These are phyloP conservation scores for Hygrophorus pudorinus DNA, from an alignment of 768 basidiomycete genomes.

Conservation along the genomic window DNA sequence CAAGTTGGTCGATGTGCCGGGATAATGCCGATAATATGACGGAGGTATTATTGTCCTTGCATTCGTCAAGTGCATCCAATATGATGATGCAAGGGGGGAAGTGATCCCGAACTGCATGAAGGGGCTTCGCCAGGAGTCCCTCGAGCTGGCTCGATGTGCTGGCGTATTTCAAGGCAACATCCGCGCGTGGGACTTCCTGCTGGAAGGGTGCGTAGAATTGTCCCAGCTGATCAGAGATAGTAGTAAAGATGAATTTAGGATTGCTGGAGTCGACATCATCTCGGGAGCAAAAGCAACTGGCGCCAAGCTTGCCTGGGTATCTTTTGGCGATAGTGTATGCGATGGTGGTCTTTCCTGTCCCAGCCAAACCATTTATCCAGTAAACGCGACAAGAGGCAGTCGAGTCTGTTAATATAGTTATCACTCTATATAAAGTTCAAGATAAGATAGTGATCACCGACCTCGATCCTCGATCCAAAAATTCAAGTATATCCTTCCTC, in stretches of 20 bases:
- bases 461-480: no score
- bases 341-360: constrained; percentile 17
- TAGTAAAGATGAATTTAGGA: constrained; percentile 17
- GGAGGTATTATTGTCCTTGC: constrained; percentile 8
- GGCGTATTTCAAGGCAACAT: constrained; percentile 10
- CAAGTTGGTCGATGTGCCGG: constrained; percentile 1
- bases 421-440: no score
- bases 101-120: background rate
- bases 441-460: no score
- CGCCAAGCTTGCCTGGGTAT: constrained; percentile 14
- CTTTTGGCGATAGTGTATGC: constrained; percentile 16
- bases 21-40: background rate
- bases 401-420: no score
- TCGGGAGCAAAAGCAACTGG: constrained; percentile 26
- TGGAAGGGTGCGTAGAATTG: background rate
- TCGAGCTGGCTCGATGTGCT: no score
- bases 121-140: constrained; percentile 12
- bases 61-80: constrained; percentile 25
- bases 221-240: constrained; percentile 21
- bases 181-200: constrained; percentile 2
- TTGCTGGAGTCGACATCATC: constrained; percentile 14
- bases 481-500: no score
- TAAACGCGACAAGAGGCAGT: no score
- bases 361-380: constrained; percentile 16
- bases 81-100: constrained; percentile 5